A percentile compares a stretch with the other conserved stretches of the same genome.
Evolutionary conservation across 2,329 filamentous ascomycete species (phyloP).

Genomic region (Calonectria multiphialidica): DNA sequence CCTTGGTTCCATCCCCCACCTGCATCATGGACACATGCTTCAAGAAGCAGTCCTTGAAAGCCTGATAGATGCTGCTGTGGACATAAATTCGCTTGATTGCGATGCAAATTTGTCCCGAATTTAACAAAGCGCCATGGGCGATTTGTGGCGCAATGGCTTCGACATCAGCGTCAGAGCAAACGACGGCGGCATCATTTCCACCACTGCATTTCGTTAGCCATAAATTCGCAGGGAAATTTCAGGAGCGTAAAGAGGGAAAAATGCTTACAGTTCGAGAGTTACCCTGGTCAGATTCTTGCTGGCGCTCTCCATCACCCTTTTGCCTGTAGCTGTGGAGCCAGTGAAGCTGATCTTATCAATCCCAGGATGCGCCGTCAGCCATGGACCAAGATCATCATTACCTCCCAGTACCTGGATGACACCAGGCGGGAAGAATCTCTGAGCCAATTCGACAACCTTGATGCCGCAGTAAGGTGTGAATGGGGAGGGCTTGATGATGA

Average conservation of each 20-base stretch:
- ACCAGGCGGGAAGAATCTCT: slow-evolving; percentile 69
- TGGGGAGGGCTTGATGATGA: slow-evolving; percentile 68
- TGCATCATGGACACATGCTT: slow-evolving; percentile 59
- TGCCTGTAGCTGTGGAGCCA: slow-evolving; percentile 68
- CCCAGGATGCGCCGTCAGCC: slow-evolving; percentile 68
- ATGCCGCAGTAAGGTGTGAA: slow-evolving; percentile 68
- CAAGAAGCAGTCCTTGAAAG: slow-evolving; percentile 56
- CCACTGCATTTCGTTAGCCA: slow-evolving; percentile 8
- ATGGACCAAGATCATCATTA: slow-evolving; percentile 69
- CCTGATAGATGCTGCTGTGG: slow-evolving; percentile 64
- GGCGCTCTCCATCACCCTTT: slow-evolving; percentile 67
- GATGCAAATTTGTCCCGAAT: slow-evolving; percentile 29
- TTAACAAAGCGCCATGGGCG: slow-evolving; percentile 7
- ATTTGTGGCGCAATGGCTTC: slow-evolving; percentile 47
- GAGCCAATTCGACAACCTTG: slow-evolving; percentile 68
- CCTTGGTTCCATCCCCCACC: slow-evolving; percentile 54
- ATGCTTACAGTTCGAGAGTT: slow-evolving; percentile 63
- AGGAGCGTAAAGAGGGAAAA: neutral
- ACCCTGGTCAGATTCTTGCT: slow-evolving; percentile 69
- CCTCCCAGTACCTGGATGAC: slow-evolving; percentile 71
- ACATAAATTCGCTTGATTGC: slow-evolving; percentile 69
- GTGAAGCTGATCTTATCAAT: slow-evolving; percentile 74
- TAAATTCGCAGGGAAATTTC: neutral
- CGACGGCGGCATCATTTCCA: slow-evolving; percentile 31
- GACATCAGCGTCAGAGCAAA: slow-evolving; percentile 63